Base-by-base conservation (phyloP, 306 rosid species). In the Myrica gale region DNA sequence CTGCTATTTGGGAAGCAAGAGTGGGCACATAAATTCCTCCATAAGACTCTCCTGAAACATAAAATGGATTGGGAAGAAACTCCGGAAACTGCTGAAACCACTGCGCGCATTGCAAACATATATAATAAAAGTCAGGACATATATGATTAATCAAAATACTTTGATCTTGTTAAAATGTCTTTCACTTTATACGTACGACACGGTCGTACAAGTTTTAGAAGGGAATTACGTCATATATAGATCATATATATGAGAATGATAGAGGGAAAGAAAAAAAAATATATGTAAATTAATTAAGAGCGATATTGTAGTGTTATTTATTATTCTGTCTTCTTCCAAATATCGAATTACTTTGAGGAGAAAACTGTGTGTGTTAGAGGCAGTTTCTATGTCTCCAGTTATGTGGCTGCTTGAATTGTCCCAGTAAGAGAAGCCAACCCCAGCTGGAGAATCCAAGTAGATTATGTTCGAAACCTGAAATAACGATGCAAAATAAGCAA, bases 401-500 rank as follows among this genome's bases (percentile, higher is more conserved):
- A 0, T 1, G 62, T 95, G 92, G 81, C 90, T 96, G 48, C 86
- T 74, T 68, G 32, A 17, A 81, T 88, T 89, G 61, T 87, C 41
- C 15, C 97, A 92, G 89, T 92, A 95, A 39, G 97, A 95, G n/a
- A 88, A 78, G 8, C 97, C 98, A 76, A 90, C 97, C 71, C 98
- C 98, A 84, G 92, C 97, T 26, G 98, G 98, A 75, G 98, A 95
- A 83, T 95, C 98, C 92, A 92, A 71, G 82, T 92, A 92, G 85
- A 95, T 79, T 44, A 95, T 72, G 77, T 83, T 95, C 81, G 97
- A 90, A 74, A 95, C 97, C 98, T 95, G 63, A 39, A 72, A 85
- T 19, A 26, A 26, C 32, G 32, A 26, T 0, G 2, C 32, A 26
- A 26, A 26, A 1, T 26, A 26, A 26, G 32, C 32, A 26, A 26